A percentile compares a stretch with the other conserved stretches of the same genome.
phyloP scores from a whole-genome alignment of 768 basidiomycete species.

The Hortiboletus campestris region DNA sequence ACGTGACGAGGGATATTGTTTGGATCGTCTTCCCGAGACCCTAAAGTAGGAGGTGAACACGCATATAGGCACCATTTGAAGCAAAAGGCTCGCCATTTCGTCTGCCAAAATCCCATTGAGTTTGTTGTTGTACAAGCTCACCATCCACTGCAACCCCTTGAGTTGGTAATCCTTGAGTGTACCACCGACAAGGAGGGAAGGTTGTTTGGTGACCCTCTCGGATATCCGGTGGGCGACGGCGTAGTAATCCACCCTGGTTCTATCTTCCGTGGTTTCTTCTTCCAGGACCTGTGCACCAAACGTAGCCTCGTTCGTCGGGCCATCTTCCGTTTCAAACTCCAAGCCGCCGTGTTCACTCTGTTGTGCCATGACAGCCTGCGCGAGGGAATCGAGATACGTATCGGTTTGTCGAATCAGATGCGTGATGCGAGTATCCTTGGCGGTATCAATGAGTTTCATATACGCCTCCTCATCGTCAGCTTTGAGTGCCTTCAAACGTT shows the following conservation, averaged over 20 bases:
- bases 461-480: constrained; percentile 99
- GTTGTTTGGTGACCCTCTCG: constrained; percentile 79
- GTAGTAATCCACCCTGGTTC: constrained; percentile 90
- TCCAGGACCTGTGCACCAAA: constrained; percentile 79
- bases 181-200: constrained; percentile 75
- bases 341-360: constrained; percentile 65
- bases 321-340: constrained; percentile 62
- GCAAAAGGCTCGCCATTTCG: constrained; percentile 65
- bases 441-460: constrained; percentile 97
- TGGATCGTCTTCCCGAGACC: constrained; percentile 96
- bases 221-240: constrained; percentile 90
- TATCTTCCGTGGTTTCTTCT: constrained; percentile 64
- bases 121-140: constrained; percentile 94
- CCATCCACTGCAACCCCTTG: constrained; percentile 98
- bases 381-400: constrained; percentile 89
- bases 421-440: constrained; percentile 98
- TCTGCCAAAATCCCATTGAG: constrained; percentile 94
- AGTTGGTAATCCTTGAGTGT: constrained; percentile 93
- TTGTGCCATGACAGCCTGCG: constrained; percentile 90
- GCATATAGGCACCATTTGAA: background rate
- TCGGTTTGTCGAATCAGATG: constrained; percentile 95
- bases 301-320: constrained; percentile 79
- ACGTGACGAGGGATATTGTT: constrained; percentile 91
- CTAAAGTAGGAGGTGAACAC: constrained; percentile 35
- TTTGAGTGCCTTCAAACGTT: constrained; percentile 96